A percentile compares a stretch with the other conserved stretches of the same genome.
These are phyloP conservation scores for Cunninghamia lanceolata DNA, from an alignment of 75 land plant genomes.

Conservation along the genomic window DNA sequence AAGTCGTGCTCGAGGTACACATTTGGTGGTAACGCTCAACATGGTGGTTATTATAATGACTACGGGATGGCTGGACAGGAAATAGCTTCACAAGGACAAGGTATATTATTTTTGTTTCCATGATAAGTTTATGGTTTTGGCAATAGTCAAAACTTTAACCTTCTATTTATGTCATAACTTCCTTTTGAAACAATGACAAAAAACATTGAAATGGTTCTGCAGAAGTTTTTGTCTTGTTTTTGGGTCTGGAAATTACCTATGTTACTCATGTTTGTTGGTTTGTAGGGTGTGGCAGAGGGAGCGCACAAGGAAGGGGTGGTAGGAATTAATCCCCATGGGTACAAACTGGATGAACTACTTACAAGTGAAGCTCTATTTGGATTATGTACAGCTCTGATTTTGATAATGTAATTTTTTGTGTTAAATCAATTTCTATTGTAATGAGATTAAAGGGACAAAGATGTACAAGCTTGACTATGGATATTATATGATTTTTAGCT, in stretches of 20 bases:
- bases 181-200: no score
- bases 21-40: constrained; percentile 1
- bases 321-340: not conserved
- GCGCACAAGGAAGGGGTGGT: constrained; percentile 6
- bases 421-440: not conserved
- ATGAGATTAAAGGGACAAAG: not conserved
- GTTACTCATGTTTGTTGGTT: no score
- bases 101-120: not conserved
- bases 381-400: not conserved
- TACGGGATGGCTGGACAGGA: not conserved
- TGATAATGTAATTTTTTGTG: not conserved
- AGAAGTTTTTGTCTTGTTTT: no score
- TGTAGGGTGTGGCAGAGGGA: constrained; percentile 9
- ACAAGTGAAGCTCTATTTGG: not conserved
- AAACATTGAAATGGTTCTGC: no score
- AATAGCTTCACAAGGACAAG: constrained; percentile 1
- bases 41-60: constrained; percentile 7
- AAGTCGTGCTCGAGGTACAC: constrained; percentile 10
- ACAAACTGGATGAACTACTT: not conserved
- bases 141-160: no score
- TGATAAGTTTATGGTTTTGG: no score
- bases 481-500: not conserved
- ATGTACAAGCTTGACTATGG: not conserved
- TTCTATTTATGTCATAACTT: no score
- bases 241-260: no score